phyloP scores from a whole-genome alignment of 495 filamentous ascomycete genomes.

The Xeromyces bisporus region DNA sequence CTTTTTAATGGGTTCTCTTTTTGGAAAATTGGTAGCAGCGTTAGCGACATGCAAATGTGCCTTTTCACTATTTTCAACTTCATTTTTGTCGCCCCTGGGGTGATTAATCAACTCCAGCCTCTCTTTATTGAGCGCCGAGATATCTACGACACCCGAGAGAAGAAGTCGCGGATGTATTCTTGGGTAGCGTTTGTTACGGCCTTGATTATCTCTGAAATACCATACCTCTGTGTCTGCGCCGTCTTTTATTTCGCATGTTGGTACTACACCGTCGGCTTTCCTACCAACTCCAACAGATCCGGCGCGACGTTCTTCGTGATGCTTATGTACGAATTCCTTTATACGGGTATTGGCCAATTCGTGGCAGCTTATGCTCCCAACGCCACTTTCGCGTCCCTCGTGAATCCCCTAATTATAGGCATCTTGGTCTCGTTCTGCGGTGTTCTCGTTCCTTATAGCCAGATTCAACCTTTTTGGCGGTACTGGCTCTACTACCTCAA shows the following conservation, averaged over 20 bases:
- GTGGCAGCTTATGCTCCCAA: constrained; percentile 41
- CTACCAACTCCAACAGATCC: constrained; percentile 22
- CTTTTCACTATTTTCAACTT: constrained; percentile 35
- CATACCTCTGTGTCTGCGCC: constrained; percentile 32
- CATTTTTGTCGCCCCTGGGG: constrained; percentile 32
- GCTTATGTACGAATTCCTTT: constrained; percentile 36
- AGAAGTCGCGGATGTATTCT: constrained; percentile 37
- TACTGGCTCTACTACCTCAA: constrained; percentile 68
- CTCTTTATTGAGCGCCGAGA: constrained; percentile 35
- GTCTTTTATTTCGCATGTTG: constrained; percentile 34
- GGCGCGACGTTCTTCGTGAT: constrained; percentile 40
- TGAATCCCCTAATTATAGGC: constrained; percentile 38
- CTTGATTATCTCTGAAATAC: constrained; percentile 34
- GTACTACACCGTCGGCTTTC: constrained; percentile 32
- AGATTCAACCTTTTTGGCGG: constrained; percentile 42
- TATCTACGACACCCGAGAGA: constrained; percentile 35
- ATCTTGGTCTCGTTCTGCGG: constrained; percentile 40
- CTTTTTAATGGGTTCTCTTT: constrained; percentile 28
- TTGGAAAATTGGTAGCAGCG: constrained; percentile 18
- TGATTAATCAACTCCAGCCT: constrained; percentile 35
- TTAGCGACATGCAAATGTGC: constrained; percentile 15
- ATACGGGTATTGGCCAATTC: constrained; percentile 44
- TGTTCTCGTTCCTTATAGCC: constrained; percentile 22
- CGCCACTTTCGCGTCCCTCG: constrained; percentile 36
- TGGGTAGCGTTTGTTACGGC: constrained; percentile 37